Percentiles rank a stretch among this genome's conserved stretches.
These are phyloP conservation scores for Madurella mycetomatis DNA, from an alignment of 2,329 filamentous ascomycete genomes.

Conservation along the genomic window DNA sequence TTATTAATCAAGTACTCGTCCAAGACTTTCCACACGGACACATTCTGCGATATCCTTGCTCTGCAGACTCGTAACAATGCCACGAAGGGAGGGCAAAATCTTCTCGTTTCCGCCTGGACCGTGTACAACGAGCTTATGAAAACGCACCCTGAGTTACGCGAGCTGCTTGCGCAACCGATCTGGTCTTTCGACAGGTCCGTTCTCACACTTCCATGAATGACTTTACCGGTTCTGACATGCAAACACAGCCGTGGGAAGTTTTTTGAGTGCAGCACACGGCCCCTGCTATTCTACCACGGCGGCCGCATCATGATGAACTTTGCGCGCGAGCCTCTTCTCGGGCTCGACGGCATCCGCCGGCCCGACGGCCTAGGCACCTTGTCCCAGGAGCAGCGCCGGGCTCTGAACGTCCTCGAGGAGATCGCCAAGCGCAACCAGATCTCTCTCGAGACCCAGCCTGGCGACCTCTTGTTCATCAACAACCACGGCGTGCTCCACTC, in stretches of 20 bases:
- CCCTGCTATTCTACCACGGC: slow-evolving; percentile 50
- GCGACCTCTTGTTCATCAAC: slow-evolving; percentile 62
- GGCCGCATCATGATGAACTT: slow-evolving; percentile 54
- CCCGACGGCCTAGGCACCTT: slow-evolving; percentile 45
- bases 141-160: slow-evolving; percentile 60
- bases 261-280: slow-evolving; percentile 48
- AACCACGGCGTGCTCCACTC: slow-evolving; percentile 58
- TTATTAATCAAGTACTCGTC: background rate
- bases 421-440: slow-evolving; percentile 51
- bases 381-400: slow-evolving; percentile 46
- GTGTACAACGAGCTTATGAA: slow-evolving; percentile 65
- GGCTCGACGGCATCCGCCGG: slow-evolving; percentile 48
- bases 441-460: slow-evolving; percentile 48
- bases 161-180: slow-evolving; percentile 55
- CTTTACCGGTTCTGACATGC: background rate
- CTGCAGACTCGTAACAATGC: slow-evolving; percentile 61
- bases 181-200: slow-evolving; percentile 54
- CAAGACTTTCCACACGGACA: slow-evolving; percentile 67
- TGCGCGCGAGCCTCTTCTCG: slow-evolving; percentile 50
- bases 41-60: slow-evolving; percentile 60
- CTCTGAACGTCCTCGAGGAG: slow-evolving; percentile 52
- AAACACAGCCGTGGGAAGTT: slow-evolving; percentile 36
- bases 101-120: slow-evolving; percentile 58
- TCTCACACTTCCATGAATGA: background rate
- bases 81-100: slow-evolving; percentile 56